Base-by-base conservation (phyloP, 2,329 filamentous ascomycete species). In the Colletotrichum musae region DNA sequence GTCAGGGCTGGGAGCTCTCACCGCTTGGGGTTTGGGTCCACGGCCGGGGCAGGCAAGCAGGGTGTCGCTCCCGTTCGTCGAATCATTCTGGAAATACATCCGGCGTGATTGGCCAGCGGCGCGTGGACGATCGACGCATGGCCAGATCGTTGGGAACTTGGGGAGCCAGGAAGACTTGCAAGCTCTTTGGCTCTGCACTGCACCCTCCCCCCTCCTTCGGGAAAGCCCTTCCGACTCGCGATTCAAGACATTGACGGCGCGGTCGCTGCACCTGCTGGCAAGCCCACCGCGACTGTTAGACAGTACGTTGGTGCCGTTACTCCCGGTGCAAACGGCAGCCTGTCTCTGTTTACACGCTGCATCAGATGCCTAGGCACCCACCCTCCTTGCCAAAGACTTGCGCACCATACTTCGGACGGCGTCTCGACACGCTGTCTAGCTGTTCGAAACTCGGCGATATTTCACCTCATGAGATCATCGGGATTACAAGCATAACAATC, bases 101-200 rank as follows among this genome's bases (percentile, higher is more conserved):
- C 16, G 18, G 16, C 51, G n/a, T 69, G 66, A 69, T 69, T 69
- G 66, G 66, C 24, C 51, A 28, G 39, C 43, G 6, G 10, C 24
- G 18, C 18, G 1, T 36, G 50, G 56, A 43, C 62, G 66, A 69
- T 69, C 62, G 62, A 56, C 62, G 66, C 50, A 56, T 47, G 51
- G 66, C 62, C 62, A 69, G 66, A 69, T 69, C 66, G 66, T 69
- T 69, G 66, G 66, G 66, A 69, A 66, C 26, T 5, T 39, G 26
- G 24, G 32, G 32, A 10, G 32, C 32, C 32, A 36, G 32, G 7
- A 36, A 12, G 16, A 28, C 57, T 18, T 26, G 13, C 36, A 32
- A 18, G n/a, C 12, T 32, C 21, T 24, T 10, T 39, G 13, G 39
- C 9, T 24, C 43, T 21, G n/a, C 18, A 7, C 12, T 26, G 28